Percentiles rank a stretch among this genome's conserved stretches.
Evolutionary conservation across 352 stramenopile species (phyloP).

Genomic region (Phytopythium litorale): DNA sequence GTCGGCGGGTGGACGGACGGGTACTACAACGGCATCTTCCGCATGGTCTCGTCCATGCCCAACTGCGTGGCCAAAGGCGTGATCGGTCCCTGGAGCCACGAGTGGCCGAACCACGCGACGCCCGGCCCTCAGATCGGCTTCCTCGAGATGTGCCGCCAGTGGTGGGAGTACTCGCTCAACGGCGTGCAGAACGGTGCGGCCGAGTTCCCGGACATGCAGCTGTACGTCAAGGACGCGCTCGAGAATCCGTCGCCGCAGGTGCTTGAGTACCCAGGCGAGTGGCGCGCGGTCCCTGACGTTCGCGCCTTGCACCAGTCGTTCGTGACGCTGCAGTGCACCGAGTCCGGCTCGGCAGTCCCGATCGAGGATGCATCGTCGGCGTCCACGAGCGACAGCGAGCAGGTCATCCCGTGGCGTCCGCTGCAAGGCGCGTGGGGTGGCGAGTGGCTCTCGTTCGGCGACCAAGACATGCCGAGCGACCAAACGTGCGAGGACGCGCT

Average conservation of each 20-base stretch:
- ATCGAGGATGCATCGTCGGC: conserved; percentile 6
- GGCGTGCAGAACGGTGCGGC: conserved; percentile 16
- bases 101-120: conserved; percentile 43
- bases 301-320: conserved; percentile 30
- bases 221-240: conserved; percentile 44
- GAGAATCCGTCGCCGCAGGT: conserved; percentile 29
- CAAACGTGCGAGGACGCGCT: conserved; percentile 33
- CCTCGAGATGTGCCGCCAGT: conserved; percentile 42
- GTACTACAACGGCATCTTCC: conserved; percentile 45
- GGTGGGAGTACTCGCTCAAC: conserved; percentile 41
- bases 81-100: conserved; percentile 48
- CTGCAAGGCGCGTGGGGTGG: conserved; percentile 45
- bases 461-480: conserved; percentile 42
- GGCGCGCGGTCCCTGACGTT: conserved; percentile 29
- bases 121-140: conserved; percentile 43
- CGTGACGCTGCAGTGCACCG: conserved; percentile 24
- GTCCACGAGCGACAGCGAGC: conserved; percentile 12
- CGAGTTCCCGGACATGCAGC: conserved; percentile 33
- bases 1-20: conserved; percentile 48
- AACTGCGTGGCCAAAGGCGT: conserved; percentile 35
- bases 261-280: conserved; percentile 36
- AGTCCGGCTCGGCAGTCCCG: conserved; percentile 9
- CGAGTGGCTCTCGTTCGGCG: conserved; percentile 50
- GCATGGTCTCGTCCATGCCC: conserved; percentile 32
- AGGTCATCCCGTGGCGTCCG: conserved; percentile 19